These are phyloP conservation scores for Mortierella sp. DNA, from an alignment of 371 early-diverging fungal genomes.

Conservation along the genomic window DNA sequence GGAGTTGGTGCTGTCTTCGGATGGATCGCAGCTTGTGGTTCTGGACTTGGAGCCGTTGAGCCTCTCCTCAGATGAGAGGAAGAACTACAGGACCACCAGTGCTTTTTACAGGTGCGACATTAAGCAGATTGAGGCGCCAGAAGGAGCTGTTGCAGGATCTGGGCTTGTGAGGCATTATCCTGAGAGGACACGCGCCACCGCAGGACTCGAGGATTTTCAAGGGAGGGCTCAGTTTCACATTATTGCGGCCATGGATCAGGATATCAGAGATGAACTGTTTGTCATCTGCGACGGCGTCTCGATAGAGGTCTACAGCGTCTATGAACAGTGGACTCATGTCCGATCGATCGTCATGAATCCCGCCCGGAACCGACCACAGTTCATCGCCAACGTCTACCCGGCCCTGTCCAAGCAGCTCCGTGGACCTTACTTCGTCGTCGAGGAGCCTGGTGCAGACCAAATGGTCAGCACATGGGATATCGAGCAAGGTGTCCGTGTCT, in stretches of 20 bases:
- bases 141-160: not conserved
- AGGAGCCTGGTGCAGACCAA: not conserved
- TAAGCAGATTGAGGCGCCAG: not conserved
- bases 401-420: not conserved
- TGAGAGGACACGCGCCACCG: not conserved
- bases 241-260: not conserved
- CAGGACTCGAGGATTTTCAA: not conserved
- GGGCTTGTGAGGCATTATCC: not conserved
- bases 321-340: not conserved
- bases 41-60: not conserved
- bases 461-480: not conserved
- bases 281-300: not conserved
- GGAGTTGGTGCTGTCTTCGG: not conserved
- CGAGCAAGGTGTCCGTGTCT: not conserved
- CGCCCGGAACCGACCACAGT: not conserved
- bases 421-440: not conserved
- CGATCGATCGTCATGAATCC: not conserved
- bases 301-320: not conserved
- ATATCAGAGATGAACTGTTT: not conserved
- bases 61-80: not conserved
- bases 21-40: not conserved
- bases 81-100: not conserved
- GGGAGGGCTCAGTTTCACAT: not conserved
- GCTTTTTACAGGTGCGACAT: not conserved
- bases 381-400: not conserved